Evolutionary conservation across 148 eudicot species (phyloP).

Genomic region (Amaranthus hypochondriacus): DNA sequence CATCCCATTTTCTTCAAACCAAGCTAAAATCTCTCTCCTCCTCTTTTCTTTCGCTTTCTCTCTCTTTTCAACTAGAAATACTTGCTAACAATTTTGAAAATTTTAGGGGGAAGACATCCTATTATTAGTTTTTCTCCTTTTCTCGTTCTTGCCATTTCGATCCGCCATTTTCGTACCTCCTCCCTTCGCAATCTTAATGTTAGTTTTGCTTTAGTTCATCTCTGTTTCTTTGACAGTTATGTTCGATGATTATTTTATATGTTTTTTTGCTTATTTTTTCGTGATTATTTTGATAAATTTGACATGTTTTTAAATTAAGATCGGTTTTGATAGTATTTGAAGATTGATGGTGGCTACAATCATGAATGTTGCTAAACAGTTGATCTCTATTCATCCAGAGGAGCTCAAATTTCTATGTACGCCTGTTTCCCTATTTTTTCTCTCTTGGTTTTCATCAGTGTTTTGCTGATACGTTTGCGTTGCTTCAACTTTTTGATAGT

Average conservation of each 20-base stretch:
- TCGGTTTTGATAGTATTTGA: constrained; percentile 13
- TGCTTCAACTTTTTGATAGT: not conserved
- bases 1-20: not conserved
- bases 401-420: constrained; percentile 75
- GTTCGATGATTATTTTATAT: not conserved
- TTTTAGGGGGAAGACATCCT: not conserved
- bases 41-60: constrained; percentile 11
- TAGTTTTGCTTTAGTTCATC: constrained; percentile 3
- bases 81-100: not conserved
- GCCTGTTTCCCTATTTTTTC: not conserved
- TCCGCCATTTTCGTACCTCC: constrained; percentile 31
- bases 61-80: not conserved
- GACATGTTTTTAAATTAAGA: not conserved
- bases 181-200: constrained; percentile 1
- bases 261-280: not conserved
- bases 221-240: constrained; percentile 6
- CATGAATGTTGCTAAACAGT: constrained; percentile 44
- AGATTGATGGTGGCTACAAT: constrained; percentile 16
- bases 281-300: constrained; percentile 3
- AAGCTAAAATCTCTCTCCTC: constrained; percentile 1
- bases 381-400: constrained; percentile 69
- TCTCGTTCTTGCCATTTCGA: not conserved
- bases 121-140: not conserved
- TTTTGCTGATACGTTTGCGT: not conserved
- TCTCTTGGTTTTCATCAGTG: not conserved